These are phyloP conservation scores for Fusarium sp. DNA, from an alignment of 2,329 filamentous ascomycete species.

Conservation along the genomic window DNA sequence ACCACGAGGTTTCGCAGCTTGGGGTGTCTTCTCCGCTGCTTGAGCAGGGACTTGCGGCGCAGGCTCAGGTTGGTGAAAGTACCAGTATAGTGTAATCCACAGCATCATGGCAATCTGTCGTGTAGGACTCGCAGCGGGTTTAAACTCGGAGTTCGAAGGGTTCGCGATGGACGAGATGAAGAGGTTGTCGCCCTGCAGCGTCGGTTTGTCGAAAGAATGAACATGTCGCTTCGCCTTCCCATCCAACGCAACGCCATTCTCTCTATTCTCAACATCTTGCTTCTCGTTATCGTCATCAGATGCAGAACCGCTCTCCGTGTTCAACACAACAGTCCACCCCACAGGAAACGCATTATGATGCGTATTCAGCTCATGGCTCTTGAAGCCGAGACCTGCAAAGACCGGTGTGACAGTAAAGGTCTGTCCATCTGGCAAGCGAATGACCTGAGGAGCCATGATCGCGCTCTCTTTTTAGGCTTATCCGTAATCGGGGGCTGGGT, in stretches of 20 bases:
- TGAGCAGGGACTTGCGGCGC: constrained; percentile 71
- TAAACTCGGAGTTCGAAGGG: constrained; percentile 83
- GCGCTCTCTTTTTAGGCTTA: background rate
- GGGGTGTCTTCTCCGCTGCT: constrained; percentile 73
- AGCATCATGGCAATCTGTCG: constrained; percentile 96
- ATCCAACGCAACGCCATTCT: constrained; percentile 40
- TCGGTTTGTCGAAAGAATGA: constrained; percentile 74
- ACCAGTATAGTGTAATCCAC: constrained; percentile 95
- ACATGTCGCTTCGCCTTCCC: constrained; percentile 39
- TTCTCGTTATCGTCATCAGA: constrained; percentile 42
- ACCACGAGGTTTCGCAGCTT: constrained; percentile 78
- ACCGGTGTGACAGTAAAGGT: constrained; percentile 84
- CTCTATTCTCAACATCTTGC: constrained; percentile 30
- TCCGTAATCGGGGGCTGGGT: constrained; percentile 29
- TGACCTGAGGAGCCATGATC: constrained; percentile 57
- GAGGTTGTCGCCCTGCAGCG: constrained; percentile 81
- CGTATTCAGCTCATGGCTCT: constrained; percentile 78
- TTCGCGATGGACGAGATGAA: constrained; percentile 94
- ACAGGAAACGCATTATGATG: constrained; percentile 80
- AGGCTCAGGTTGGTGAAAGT: constrained; percentile 90
- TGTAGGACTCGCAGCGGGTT: constrained; percentile 82
- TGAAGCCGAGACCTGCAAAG: constrained; percentile 93
- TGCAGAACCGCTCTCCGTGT: constrained; percentile 64
- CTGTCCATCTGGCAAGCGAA: constrained; percentile 90
- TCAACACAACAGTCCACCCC: constrained; percentile 90